Conservation (phyloP, 2,329 filamentous ascomycete genomes). For the Diaporthe capsici region DNA sequence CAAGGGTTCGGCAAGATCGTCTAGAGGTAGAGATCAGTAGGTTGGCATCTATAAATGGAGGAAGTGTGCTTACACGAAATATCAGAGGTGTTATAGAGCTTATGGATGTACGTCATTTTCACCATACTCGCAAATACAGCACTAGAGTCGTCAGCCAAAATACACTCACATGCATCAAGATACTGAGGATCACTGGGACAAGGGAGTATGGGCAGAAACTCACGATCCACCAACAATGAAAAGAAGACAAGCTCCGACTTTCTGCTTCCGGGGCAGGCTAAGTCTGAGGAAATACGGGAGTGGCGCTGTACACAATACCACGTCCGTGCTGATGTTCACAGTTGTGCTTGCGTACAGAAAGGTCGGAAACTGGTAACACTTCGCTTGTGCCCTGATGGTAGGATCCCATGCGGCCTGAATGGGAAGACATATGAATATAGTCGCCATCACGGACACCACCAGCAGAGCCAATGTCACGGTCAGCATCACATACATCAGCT, state of each 20-base stretch:
- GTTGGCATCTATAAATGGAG: background rate
- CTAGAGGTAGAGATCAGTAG: constrained; percentile 34
- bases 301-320: constrained; percentile 29
- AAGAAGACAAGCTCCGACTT: constrained; percentile 26
- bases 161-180: background rate
- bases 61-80: constrained; percentile 23
- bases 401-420: constrained; percentile 35
- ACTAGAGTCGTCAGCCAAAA: constrained; percentile 17
- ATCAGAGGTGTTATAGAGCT: constrained; percentile 26
- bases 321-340: constrained; percentile 29
- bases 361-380: constrained; percentile 28
- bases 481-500: constrained; percentile 23
- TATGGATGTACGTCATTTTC: background rate
- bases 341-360: constrained; percentile 28
- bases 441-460: constrained; percentile 2
- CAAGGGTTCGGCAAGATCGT: constrained; percentile 35
- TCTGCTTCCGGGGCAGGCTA: constrained; percentile 35
- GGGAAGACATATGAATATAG: constrained; percentile 26
- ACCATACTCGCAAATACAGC: constrained; percentile 23
- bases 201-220: background rate
- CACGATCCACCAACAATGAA: constrained; percentile 36
- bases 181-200: background rate
- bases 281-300: constrained; percentile 35
- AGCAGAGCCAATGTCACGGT: constrained; percentile 32
- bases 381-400: constrained; percentile 15